Evolutionary conservation across 148 eudicot genomes (phyloP).

Genomic region (Chenopodium suecicum): DNA sequence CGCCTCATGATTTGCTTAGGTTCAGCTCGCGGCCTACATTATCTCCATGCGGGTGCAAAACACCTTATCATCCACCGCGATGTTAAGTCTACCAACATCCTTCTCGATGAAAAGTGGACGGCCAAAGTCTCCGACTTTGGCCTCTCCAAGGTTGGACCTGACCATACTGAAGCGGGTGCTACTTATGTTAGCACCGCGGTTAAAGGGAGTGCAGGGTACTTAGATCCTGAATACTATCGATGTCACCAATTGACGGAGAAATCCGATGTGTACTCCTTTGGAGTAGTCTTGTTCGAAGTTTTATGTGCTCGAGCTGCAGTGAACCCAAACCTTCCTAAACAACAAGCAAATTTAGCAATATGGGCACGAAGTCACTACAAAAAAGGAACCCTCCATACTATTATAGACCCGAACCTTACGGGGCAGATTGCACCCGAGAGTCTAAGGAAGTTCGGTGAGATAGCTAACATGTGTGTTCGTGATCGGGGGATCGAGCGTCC

Average conservation of each 20-base stretch:
- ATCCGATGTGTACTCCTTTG: slow-evolving; percentile 53
- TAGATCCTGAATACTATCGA: slow-evolving; percentile 48
- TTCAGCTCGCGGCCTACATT: slow-evolving; percentile 29
- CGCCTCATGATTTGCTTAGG: slow-evolving; percentile 29
- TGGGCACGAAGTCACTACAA: slow-evolving; percentile 32
- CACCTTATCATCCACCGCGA: slow-evolving; percentile 27
- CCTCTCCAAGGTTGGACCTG: slow-evolving; percentile 11
- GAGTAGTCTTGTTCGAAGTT: slow-evolving; percentile 55
- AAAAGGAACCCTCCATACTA: slow-evolving; percentile 32
- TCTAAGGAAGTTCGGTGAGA: slow-evolving; percentile 39
- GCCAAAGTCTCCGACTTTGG: slow-evolving; percentile 35
- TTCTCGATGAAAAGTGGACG: slow-evolving; percentile 24
- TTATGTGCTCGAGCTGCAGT: slow-evolving; percentile 41
- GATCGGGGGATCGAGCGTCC: slow-evolving; percentile 38
- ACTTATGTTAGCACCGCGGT: slow-evolving; percentile 43
- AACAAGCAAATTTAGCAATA: slow-evolving; percentile 40
- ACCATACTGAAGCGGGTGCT: not conserved
- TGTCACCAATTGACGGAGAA: slow-evolving; percentile 41
- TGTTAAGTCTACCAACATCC: slow-evolving; percentile 27
- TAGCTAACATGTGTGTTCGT: slow-evolving; percentile 35
- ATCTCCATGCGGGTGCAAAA: slow-evolving; percentile 23
- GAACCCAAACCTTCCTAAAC: slow-evolving; percentile 22
- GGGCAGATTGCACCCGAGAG: slow-evolving; percentile 43
- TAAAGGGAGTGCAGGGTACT: slow-evolving; percentile 50
- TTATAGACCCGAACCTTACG: slow-evolving; percentile 38